Evolutionary conservation across 768 basidiomycete genomes (phyloP).

Genomic region (Gyrodon lividus): DNA sequence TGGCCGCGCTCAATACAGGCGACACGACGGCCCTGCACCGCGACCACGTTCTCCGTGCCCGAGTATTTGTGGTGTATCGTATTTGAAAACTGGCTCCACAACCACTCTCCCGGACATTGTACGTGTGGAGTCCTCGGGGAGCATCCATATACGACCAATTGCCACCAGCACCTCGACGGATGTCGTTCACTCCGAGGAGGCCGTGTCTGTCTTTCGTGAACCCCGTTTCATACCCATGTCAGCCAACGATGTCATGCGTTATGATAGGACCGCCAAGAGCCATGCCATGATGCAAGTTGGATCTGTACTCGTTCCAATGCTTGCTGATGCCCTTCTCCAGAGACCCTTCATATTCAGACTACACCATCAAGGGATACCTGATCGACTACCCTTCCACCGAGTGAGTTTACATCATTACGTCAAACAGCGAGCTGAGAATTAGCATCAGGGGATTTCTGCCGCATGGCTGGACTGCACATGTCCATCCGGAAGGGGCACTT

Average conservation of each 20-base stretch:
- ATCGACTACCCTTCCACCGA: constrained; percentile 11
- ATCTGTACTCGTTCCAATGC: neutral
- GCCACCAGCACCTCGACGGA: constrained; percentile 2
- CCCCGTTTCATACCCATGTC: constrained; percentile 16
- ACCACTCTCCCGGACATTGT: constrained; percentile 2
- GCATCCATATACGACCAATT: neutral
- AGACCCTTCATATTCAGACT: constrained; percentile 10
- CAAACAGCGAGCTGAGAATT: neutral
- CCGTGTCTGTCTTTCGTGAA: constrained; percentile 7
- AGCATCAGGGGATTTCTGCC: constrained; percentile 15
- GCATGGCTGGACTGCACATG: constrained; percentile 41
- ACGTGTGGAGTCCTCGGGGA: neutral
- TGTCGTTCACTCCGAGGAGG: constrained; percentile 2
- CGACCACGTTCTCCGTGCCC: constrained; percentile 13
- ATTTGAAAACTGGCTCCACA: constrained; percentile 6
- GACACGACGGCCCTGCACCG: constrained; percentile 15
- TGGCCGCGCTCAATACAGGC: constrained; percentile 14
- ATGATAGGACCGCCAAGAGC: constrained; percentile 11
- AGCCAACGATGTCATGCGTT: constrained; percentile 15
- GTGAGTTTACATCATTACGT: constrained; percentile 1
- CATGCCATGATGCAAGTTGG: constrained; percentile 12
- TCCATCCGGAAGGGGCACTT: constrained; percentile 56
- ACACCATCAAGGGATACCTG: constrained; percentile 9
- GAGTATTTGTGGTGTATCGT: constrained; percentile 10
- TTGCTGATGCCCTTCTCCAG: constrained; percentile 2